Evolutionary conservation across 306 rosid species (phyloP), one percentile per base, ranked within the genome.

Genomic region (Quercus alba): DNA sequence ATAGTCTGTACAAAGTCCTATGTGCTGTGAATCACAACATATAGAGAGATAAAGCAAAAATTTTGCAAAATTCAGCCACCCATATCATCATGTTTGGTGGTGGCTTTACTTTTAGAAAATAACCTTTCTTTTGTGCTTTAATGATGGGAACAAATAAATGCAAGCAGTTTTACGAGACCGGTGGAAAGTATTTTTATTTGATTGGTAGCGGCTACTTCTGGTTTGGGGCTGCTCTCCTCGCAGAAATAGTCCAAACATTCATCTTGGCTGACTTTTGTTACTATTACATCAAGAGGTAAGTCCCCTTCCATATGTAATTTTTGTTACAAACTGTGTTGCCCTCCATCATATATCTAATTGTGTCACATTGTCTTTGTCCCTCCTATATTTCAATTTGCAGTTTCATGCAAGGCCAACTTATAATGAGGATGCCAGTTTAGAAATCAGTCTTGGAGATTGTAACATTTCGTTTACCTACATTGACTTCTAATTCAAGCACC

Each of bases 221-320:
- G 98, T 66, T 86, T 73, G 5, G 80, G 44, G 73, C 88, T 3
- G 91, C 88, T 56, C 86, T 91, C 64, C 1, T 91, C 0, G 21
- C 91, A 1, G 97, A 92, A 73, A 70, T 92, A 74, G 81, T 94
- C 64, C 97, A 91, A 64, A 88, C 97, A 0, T 91, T 88, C 81
- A 90, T 94, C 83, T 83, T 94, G 78, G 87, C 94, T 1, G 98
- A 92, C 80, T 94, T 94, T 57, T 92, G 97, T 59, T 94, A 88
- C 87, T 94, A 89, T 26, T 26, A 46, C 77, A 71, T 86, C 3
- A 88, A 91, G 82, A 88, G 97, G 97, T 92, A 78, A 4, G 19
- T 3, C 9, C 12, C 28, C 49, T 14, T 28, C 70, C 14, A 1
- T 71, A 1, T 12, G 4, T 41, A 3, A 31, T 28, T 28, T 3